Conservation (phyloP, 805 yeast genomes). For the Lipomyces yamanashiensis region DNA sequence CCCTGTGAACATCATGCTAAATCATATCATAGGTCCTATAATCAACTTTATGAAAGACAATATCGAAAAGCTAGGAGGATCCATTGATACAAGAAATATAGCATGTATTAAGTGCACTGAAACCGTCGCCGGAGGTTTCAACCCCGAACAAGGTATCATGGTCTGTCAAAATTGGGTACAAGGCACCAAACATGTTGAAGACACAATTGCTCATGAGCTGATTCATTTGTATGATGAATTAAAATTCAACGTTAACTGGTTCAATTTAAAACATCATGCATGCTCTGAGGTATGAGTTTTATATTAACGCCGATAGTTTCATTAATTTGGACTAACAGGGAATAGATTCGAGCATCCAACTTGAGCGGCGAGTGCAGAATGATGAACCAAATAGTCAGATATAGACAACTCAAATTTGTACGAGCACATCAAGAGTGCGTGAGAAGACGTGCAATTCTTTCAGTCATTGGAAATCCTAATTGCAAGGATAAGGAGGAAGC, state of each 20-base stretch:
- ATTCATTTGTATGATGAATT: constrained; percentile 91
- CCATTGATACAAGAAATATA: constrained; percentile 57
- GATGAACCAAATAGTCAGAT: constrained; percentile 74
- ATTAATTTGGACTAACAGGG: neutral
- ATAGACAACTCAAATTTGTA: constrained; percentile 57
- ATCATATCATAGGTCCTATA: constrained; percentile 57
- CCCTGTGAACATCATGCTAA: neutral
- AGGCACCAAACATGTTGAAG: constrained; percentile 82
- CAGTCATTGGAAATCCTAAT: constrained; percentile 84
- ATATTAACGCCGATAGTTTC: neutral
- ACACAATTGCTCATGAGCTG: constrained; percentile 88
- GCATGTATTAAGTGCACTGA: constrained; percentile 85
- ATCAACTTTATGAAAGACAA: constrained; percentile 87
- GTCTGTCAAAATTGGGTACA: constrained; percentile 82
- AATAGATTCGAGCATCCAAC: constrained; percentile 77
- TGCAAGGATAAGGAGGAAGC: constrained; percentile 79
- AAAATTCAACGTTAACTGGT: constrained; percentile 86
- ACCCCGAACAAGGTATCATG: constrained; percentile 84
- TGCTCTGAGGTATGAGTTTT: constrained; percentile 66
- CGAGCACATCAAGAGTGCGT: constrained; percentile 92
- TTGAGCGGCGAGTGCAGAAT: constrained; percentile 94
- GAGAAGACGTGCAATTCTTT: constrained; percentile 80
- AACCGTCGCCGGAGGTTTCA: constrained; percentile 86
- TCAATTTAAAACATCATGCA: constrained; percentile 87
- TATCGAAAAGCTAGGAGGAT: constrained; percentile 67